Evolutionary conservation across 2,329 filamentous ascomycete species (phyloP).

Genomic region (Fusarium xyrophilum): DNA sequence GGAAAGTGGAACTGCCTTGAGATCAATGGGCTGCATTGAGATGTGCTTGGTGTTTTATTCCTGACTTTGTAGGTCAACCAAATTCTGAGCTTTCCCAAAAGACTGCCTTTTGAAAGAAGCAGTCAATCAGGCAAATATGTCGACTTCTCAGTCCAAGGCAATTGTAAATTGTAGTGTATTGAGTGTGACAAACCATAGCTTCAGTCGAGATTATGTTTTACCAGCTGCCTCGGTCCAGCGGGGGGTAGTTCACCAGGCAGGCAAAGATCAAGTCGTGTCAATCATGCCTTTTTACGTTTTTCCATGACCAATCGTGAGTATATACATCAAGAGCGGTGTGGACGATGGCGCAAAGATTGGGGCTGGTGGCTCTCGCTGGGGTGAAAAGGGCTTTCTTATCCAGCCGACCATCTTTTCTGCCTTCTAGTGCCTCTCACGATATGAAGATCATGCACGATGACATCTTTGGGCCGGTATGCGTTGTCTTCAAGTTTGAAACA

Average conservation of each 20-base stretch:
- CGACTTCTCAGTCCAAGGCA: accelerated
- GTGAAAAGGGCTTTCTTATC: background rate
- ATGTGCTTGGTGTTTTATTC: background rate
- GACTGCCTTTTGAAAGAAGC: accelerated
- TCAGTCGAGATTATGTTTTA: background rate
- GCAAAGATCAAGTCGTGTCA: background rate
- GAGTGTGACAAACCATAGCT: accelerated
- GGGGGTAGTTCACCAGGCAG: background rate
- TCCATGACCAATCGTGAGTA: accelerated
- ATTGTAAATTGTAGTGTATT: background rate
- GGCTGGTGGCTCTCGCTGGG: background rate
- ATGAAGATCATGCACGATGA: background rate
- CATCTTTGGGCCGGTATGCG: accelerated
- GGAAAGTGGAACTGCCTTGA: accelerated
- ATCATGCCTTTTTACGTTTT: too few relatives aligned
- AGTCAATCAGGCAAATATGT: background rate
- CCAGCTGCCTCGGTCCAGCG: background rate
- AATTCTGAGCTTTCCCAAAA: accelerated
- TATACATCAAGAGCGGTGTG: background rate
- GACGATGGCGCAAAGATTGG: background rate
- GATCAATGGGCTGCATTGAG: background rate
- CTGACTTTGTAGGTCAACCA: accelerated
- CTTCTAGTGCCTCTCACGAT: background rate
- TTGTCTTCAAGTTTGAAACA: background rate
- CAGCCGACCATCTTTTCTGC: background rate